Base-by-base conservation (phyloP, 2,329 filamentous ascomycete species). In the Epichloe sylvatica region DNA sequence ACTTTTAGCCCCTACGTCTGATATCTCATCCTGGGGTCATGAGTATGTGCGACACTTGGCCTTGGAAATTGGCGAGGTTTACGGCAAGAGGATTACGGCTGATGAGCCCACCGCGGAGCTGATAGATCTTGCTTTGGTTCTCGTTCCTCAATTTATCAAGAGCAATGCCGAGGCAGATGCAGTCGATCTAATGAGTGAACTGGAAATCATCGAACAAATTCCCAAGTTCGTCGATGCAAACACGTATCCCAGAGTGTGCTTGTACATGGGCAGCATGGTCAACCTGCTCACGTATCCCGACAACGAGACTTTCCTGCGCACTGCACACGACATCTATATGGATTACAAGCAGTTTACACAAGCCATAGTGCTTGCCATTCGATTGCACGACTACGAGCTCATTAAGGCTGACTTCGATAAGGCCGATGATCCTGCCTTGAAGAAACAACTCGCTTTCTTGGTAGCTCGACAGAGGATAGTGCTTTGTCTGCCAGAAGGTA, bases 241-340 rank as follows among this genome's bases (percentile, higher is more conserved):
- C 69, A 97, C 90, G 25, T 98, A 94, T 65, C 75, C 85, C 47
- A 77, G 92, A 62, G 92, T 96, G 50, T 97, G 92, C 64, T 71
- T 98, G 57, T 98, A 98, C 71, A 95, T 98, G 84, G 88, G 94
- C 59, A 94, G 88, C 73, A 97, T 97, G 86, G 92, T 98, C 57
- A 94, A 92, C 63, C 79, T 98, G 19, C 81, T 98, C 65, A 96
- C 92, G 49, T 97, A 94, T 63, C 92, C 92, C 41, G 92, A 98
- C 68, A 96, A 98, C 68, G 87, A 96, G 64, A 83, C 86, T 60
- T 97, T 98, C 70, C 82, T 98, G 52, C 83, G 81, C 56, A 94
- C 91, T 7, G 90, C 91, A 45, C 92, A 97, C 70, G 78, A 83
- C 55, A 94, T 98, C 63, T 98, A 98, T 71, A 83, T 89, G 59